Evolutionary conservation across 805 yeast species (phyloP), one percentile per base, ranked within the genome.

Genomic region (Kodamaea leandrae): DNA sequence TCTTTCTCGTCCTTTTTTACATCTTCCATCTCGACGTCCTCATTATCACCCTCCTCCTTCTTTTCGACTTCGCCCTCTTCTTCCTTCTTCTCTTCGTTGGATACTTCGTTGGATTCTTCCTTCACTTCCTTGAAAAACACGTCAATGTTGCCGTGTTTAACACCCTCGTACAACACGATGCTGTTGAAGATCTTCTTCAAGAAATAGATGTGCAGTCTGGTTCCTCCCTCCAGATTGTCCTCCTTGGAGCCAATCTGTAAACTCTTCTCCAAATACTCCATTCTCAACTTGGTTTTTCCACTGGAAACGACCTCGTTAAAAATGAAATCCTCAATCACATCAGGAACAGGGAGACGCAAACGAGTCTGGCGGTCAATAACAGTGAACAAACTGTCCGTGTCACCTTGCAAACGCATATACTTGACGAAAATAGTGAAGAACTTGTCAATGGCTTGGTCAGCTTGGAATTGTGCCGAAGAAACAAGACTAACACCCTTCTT

Each of bases 401-500:
- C 62, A 2, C 49, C 39, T 0, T 57, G 55, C 27, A 61, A 55
- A 4, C 49, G 39, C 50, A 68, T 53, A 44, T 43, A 68, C 2
- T 47, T 36, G 4, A 68, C 64, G 24, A 66, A 49, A 10, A 66
- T 50, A 0, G 24, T 33, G 56, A 86, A 91, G 34, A 86, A 68
- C 41, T 76, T 80, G 17, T 73, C 73, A 18, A 85, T 64, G 0
- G 93, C 80, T 54, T 84, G 89, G 24, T 76, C 82, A 3, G 86
- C 70, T 54, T 84, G 86, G 54, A 89, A 76, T 45, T 82, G 86
- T 14, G 78, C 67, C 1, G 81, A 66, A 0, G 89, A 80, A 2
- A 77, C 70, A 43, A 80, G 58, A 1, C 77, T 60, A 1, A 76
- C 60, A 2, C 61, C 49, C 32, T 61, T 55, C 29, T 75, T 71